A percentile compares a stretch with the other conserved stretches of the same genome.
These are phyloP conservation scores for Apodospora peruviana DNA, from an alignment of 495 filamentous ascomycete genomes.

Conservation along the genomic window DNA sequence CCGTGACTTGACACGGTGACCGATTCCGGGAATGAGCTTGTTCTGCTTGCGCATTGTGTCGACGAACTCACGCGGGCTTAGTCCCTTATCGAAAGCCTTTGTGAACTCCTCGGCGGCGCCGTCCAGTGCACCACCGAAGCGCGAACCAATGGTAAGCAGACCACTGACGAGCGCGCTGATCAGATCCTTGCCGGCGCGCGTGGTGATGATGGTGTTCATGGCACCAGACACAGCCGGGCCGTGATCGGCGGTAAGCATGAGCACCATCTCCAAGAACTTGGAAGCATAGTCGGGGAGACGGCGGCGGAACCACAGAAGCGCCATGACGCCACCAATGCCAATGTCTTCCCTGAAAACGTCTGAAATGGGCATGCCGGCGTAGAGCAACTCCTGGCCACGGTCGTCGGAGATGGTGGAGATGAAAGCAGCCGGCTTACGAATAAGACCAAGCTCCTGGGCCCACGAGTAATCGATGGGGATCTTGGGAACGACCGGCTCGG, in stretches of 20 bases:
- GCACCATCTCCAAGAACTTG: slow-evolving; percentile 99
- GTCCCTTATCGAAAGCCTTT: slow-evolving; percentile 94
- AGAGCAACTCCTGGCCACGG: slow-evolving; percentile 97
- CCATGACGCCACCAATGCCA: slow-evolving; percentile 99
- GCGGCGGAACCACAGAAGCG: slow-evolving; percentile 98
- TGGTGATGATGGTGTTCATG: slow-evolving; percentile 99
- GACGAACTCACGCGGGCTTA: slow-evolving; percentile 97
- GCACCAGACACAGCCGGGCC: slow-evolving; percentile 97
- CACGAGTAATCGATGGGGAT: slow-evolving; percentile 99
- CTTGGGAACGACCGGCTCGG: slow-evolving; percentile 93
- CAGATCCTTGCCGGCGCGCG: slow-evolving; percentile 96
- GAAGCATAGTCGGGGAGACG: slow-evolving; percentile 92
- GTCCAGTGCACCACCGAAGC: slow-evolving; percentile 97
- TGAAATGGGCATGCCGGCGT: slow-evolving; percentile 98
- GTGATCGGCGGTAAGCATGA: slow-evolving; percentile 99
- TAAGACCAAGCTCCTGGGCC: slow-evolving; percentile 97
- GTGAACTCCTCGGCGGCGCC: slow-evolving; percentile 98
- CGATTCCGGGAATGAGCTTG: slow-evolving; percentile 99
- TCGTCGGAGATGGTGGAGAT: slow-evolving; percentile 99
- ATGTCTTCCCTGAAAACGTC: slow-evolving; percentile 99
- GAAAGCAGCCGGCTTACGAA: slow-evolving; percentile 99
- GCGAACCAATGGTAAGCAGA: slow-evolving; percentile 96
- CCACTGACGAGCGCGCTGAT: slow-evolving; percentile 91
- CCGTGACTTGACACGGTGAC: slow-evolving; percentile 97
- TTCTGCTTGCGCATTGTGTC: slow-evolving; percentile 99